Evolutionary conservation across 805 yeast genomes (phyloP).

Genomic region (Dipodascopsis uninucleata): DNA sequence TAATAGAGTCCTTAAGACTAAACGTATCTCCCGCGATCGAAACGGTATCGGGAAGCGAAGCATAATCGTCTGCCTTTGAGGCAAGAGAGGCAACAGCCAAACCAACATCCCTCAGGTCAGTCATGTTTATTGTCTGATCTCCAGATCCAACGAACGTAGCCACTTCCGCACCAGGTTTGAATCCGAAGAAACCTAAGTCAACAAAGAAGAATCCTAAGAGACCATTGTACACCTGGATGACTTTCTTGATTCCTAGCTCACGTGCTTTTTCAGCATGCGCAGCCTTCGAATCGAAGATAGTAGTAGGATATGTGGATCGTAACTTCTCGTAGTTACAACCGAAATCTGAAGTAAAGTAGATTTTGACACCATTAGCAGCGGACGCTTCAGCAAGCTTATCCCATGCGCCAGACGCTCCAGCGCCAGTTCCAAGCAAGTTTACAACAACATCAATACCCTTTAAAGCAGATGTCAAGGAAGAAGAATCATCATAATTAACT

Average conservation of each 20-base stretch:
- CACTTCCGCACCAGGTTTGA: constrained; percentile 9
- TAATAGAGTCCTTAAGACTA: constrained; percentile 21
- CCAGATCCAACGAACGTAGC: constrained; percentile 25
- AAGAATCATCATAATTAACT: constrained; percentile 30
- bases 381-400: constrained; percentile 40
- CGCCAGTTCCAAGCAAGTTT: constrained; percentile 41
- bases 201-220: constrained; percentile 24
- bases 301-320: neutral
- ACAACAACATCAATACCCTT: constrained; percentile 51
- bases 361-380: constrained; percentile 43
- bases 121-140: constrained; percentile 16
- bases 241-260: constrained; percentile 29
- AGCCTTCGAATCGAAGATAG: constrained; percentile 18
- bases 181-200: constrained; percentile 17
- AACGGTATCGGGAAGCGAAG: constrained; percentile 27
- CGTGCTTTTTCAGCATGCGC: constrained; percentile 24
- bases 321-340: constrained; percentile 43
- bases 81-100: constrained; percentile 30
- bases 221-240: constrained; percentile 29
- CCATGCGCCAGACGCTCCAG: constrained; percentile 37
- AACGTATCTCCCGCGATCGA: constrained; percentile 21
- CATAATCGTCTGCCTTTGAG: constrained; percentile 22
- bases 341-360: constrained; percentile 59
- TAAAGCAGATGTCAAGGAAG: constrained; percentile 34
- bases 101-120: constrained; percentile 32